Evolutionary conservation across 305 asterid genomes (phyloP).

Genomic region (Solanum chacoense): DNA sequence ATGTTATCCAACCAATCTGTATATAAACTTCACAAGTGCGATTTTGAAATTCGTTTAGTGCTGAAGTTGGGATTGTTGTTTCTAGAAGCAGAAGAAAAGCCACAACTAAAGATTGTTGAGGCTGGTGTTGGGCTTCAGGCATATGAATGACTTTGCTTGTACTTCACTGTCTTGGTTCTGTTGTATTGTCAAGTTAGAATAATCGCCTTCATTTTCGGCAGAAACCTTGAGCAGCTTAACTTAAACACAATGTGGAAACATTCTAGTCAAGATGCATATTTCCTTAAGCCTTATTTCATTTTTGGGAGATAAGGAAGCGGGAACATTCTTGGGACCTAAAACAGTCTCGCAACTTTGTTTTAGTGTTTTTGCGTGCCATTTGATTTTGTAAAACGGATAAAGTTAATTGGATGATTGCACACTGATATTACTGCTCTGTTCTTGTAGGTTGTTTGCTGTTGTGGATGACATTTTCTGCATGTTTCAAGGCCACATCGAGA

Average conservation of each 20-base stretch:
- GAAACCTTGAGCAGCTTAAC: background rate
- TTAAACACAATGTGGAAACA: background rate
- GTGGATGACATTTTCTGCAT: slow-evolving; percentile 86
- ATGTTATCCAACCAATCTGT: background rate
- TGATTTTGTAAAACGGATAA: background rate
- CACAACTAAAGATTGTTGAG: background rate
- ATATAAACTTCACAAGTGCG: background rate
- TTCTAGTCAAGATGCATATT: background rate
- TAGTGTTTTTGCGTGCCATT: background rate
- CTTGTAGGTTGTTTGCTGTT: slow-evolving; percentile 48
- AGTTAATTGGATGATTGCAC: background rate
- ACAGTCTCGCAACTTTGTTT: background rate
- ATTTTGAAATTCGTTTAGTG: background rate
- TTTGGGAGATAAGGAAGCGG: background rate
- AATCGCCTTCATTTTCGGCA: background rate
- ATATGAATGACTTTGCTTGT: background rate
- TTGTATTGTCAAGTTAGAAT: background rate
- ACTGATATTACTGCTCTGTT: background rate
- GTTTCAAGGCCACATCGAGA: slow-evolving; percentile 83
- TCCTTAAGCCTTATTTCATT: background rate
- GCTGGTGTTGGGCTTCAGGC: background rate
- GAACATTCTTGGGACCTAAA: background rate
- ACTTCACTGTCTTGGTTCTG: background rate
- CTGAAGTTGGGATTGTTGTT: background rate
- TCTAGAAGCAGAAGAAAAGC: background rate